Percentiles rank a stretch among this genome's conserved stretches.
Conservation (phyloP, 306 rosid species). For the Sophora flavescens region DNA sequence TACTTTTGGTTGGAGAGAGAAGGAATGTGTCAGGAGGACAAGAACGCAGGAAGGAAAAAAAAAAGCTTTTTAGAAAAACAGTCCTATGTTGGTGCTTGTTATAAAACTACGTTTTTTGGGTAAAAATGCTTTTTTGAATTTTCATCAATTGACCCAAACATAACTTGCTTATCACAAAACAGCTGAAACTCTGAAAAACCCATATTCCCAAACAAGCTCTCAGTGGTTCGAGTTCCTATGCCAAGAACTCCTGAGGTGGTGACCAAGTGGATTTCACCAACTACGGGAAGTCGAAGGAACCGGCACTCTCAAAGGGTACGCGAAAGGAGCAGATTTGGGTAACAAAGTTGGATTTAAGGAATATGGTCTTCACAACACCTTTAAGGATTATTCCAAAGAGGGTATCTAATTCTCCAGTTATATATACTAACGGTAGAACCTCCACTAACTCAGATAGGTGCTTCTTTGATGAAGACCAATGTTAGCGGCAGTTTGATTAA, state of each 20-base stretch:
- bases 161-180: too few species aligned
- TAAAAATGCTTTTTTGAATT: too few species aligned
- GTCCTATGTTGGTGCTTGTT: too few species aligned
- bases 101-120: too few species aligned
- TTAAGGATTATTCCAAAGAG: conserved; percentile 67
- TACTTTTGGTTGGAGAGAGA: too few species aligned
- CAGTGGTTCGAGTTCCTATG: too few species aligned
- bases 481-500: conserved; percentile 55
- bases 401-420: conserved; percentile 52
- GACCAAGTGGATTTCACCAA: conserved; percentile 62
- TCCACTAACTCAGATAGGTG: background rate
- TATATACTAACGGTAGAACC: conserved; percentile 47
- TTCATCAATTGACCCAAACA: too few species aligned
- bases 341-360: conserved; percentile 61
- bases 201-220: too few species aligned
- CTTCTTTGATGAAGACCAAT: background rate
- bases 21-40: too few species aligned
- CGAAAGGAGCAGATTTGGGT: conserved; percentile 50
- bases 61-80: too few species aligned
- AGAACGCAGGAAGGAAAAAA: too few species aligned
- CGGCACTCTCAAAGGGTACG: conserved; percentile 77
- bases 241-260: conserved; percentile 55
- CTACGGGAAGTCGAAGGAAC: conserved; percentile 74
- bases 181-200: too few species aligned
- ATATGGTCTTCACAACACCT: conserved; percentile 72